Evolutionary conservation across 2,329 filamentous ascomycete genomes (phyloP).

Genomic region (Phaeomoniella chlamydospora): DNA sequence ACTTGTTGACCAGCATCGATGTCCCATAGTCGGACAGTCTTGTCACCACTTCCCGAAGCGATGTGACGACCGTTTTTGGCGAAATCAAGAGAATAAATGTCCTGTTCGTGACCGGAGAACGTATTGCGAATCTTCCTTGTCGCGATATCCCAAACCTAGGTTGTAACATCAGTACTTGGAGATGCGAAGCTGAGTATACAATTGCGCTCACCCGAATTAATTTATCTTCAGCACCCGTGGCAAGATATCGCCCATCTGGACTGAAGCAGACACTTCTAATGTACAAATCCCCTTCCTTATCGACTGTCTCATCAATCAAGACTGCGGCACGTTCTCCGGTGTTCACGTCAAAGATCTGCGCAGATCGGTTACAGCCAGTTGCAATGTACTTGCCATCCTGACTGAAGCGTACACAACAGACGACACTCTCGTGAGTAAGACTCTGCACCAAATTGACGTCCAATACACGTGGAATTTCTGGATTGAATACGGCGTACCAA

Average conservation of each 20-base stretch:
- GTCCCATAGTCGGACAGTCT: slow-evolving; percentile 93
- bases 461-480: slow-evolving; percentile 70
- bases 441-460: slow-evolving; percentile 94
- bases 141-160: slow-evolving; percentile 85
- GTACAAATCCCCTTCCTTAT: slow-evolving; percentile 83
- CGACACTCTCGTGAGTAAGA: slow-evolving; percentile 84
- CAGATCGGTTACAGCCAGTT: slow-evolving; percentile 94
- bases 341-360: slow-evolving; percentile 94
- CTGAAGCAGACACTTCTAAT: slow-evolving; percentile 98
- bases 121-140: slow-evolving; percentile 74
- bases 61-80: slow-evolving; percentile 86
- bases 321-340: slow-evolving; percentile 79
- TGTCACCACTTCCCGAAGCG: slow-evolving; percentile 85
- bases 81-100: slow-evolving; percentile 95
- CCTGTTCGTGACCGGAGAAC: slow-evolving; percentile 94
- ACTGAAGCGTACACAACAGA: slow-evolving; percentile 96
- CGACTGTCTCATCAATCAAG: slow-evolving; percentile 75
- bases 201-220: slow-evolving; percentile 62
- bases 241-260: slow-evolving; percentile 83
- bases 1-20: slow-evolving; percentile 73
- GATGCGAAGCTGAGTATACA: slow-evolving; percentile 1
- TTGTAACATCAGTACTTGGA: slow-evolving; percentile 3
- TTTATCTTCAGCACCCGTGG: slow-evolving; percentile 95
- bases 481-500: slow-evolving; percentile 97
- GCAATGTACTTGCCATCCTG: slow-evolving; percentile 90